Evolutionary conservation across 164 flowering plant species (phyloP).

Genomic region (Cinnamomum micranthum): DNA sequence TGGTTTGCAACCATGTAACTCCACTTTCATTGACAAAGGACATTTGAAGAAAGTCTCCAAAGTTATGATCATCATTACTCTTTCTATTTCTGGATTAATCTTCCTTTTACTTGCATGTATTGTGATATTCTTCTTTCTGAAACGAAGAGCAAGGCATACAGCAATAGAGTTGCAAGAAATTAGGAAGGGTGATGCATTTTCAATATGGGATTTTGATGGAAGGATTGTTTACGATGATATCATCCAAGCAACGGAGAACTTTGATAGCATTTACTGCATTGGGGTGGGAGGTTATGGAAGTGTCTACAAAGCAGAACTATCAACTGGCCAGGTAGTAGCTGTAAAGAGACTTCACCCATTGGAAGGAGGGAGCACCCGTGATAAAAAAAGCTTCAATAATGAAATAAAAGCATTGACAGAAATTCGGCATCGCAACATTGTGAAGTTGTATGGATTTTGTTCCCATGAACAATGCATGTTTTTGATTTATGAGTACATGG

Average conservation of each 20-base stretch:
- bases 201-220: constrained; percentile 1
- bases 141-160: background rate
- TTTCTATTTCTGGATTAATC: constrained; percentile 1
- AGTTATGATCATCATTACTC: background rate
- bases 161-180: too few relatives aligned
- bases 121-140: background rate
- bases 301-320: constrained; percentile 11
- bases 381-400: background rate
- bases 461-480: background rate
- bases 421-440: constrained; percentile 13
- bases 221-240: constrained; percentile 4
- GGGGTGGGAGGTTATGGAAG: constrained; percentile 13
- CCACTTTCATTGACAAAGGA: background rate
- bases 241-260: constrained; percentile 12
- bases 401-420: constrained; percentile 6
- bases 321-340: constrained; percentile 12
- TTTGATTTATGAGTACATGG: constrained; percentile 8
- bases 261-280: constrained; percentile 6
- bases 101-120: background rate
- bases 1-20: constrained; percentile 29
- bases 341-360: constrained; percentile 6
- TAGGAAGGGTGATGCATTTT: background rate
- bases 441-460: constrained; percentile 12
- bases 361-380: background rate
- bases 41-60: background rate